Percentiles rank a stretch among this genome's conserved stretches.
Conservation (phyloP, 768 basidiomycete genomes). For the Royoungia palumana region DNA sequence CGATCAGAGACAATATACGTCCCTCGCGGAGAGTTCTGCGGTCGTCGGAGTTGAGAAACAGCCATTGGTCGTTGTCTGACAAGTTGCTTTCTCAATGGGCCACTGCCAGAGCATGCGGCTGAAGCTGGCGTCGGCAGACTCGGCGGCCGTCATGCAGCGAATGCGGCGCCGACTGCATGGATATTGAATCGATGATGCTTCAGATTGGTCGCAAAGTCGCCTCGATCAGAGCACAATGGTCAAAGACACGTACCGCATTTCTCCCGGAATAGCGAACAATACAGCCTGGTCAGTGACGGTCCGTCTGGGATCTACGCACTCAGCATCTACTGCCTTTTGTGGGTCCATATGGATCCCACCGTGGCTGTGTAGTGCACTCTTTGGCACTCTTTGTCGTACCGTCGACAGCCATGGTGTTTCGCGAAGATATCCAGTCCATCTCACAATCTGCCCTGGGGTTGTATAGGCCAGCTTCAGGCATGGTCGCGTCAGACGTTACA, state of each 20-base stretch:
- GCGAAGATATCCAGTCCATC: neutral
- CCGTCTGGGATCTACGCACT: conserved; percentile 18
- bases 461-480: too few species aligned
- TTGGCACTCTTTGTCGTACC: neutral
- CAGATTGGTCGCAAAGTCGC: conserved; percentile 4
- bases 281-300: conserved; percentile 4
- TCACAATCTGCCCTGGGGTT: too few species aligned
- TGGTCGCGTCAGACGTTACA: neutral
- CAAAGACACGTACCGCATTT: conserved; percentile 18
- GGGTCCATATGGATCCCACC: conserved; percentile 39
- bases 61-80: conserved; percentile 21
- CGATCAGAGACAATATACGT: conserved; percentile 23
- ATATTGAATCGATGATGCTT: too few species aligned
- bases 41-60: conserved; percentile 34
- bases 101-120: too few species aligned
- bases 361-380: conserved; percentile 34
- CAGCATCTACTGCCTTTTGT: conserved; percentile 31
- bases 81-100: neutral
- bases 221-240: conserved; percentile 27
- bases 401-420: neutral
- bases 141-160: too few species aligned
- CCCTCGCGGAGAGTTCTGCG: conserved; percentile 29
- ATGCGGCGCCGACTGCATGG: too few species aligned
- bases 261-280: conserved; percentile 30
- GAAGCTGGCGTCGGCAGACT: too few species aligned